These are phyloP conservation scores for Talaromyces funiculosus DNA, from an alignment of 2,329 filamentous ascomycete species.

Conservation along the genomic window DNA sequence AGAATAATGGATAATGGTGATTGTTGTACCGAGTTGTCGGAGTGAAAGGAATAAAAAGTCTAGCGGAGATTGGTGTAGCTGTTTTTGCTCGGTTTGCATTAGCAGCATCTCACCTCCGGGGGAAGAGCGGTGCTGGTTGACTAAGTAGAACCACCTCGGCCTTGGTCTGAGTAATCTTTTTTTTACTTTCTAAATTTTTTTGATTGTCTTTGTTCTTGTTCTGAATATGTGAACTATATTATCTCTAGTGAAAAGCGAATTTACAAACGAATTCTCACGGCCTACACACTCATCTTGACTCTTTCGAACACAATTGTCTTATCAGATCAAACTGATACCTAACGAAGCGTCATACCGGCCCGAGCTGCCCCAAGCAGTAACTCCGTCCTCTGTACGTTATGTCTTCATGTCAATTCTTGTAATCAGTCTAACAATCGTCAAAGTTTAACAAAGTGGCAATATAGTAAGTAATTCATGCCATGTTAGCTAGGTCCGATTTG, in stretches of 20 bases:
- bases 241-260: too few species aligned
- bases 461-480: neutral
- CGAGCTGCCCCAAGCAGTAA: neutral
- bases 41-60: neutral
- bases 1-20: neutral
- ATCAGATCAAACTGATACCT: neutral
- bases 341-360: neutral
- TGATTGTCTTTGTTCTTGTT: too few species aligned
- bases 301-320: neutral
- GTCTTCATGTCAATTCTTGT: neutral
- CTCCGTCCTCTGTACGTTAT: neutral
- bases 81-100: conserved; percentile 2
- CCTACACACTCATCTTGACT: neutral
- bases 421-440: neutral
- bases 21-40: neutral
- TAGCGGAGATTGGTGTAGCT: neutral
- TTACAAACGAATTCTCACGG: too few species aligned
- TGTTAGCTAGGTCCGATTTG: neutral
- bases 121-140: neutral
- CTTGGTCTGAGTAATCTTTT: neutral
- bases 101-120: neutral
- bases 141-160: neutral
- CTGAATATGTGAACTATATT: too few species aligned
- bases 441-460: too few species aligned
- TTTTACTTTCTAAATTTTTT: too few species aligned